Evolutionary conservation across 441 rosid genomes (phyloP).

Genomic region (Syzygium malaccense): DNA sequence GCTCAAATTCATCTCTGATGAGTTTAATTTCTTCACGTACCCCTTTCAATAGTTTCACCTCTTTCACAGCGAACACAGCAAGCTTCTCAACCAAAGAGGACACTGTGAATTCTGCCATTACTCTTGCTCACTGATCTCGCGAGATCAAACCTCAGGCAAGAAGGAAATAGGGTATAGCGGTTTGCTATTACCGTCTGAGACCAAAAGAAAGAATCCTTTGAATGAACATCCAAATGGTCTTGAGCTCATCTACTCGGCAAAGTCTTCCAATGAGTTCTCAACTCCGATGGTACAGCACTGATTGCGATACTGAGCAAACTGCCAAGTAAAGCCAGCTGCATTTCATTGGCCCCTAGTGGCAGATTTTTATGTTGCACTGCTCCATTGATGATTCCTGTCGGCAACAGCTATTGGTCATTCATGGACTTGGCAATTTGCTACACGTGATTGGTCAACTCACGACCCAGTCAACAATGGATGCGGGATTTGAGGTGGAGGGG

Average conservation of each 20-base stretch:
- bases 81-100: neutral
- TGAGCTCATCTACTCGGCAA: neutral
- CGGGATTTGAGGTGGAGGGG: no score
- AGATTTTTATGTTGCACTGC: fast-evolving
- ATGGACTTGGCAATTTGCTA: no score
- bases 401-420: neutral
- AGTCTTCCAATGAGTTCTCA: fast-evolving
- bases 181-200: neutral
- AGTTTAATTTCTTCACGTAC: neutral
- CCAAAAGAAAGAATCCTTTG: neutral
- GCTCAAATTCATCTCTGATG: neutral
- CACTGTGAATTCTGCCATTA: neutral
- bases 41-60: neutral
- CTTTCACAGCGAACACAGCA: neutral
- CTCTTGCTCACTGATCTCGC: fast-evolving
- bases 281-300: neutral
- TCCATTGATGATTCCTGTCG: neutral
- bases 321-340: neutral
- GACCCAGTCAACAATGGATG: no score
- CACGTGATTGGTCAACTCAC: no score
- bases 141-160: neutral
- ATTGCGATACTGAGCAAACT: neutral
- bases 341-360: fast-evolving
- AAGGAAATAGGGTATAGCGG: neutral
- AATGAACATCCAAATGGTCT: neutral